These are phyloP conservation scores for Colletotrichum eremochloae DNA, from an alignment of 2,329 filamentous ascomycete species.

Conservation along the genomic window DNA sequence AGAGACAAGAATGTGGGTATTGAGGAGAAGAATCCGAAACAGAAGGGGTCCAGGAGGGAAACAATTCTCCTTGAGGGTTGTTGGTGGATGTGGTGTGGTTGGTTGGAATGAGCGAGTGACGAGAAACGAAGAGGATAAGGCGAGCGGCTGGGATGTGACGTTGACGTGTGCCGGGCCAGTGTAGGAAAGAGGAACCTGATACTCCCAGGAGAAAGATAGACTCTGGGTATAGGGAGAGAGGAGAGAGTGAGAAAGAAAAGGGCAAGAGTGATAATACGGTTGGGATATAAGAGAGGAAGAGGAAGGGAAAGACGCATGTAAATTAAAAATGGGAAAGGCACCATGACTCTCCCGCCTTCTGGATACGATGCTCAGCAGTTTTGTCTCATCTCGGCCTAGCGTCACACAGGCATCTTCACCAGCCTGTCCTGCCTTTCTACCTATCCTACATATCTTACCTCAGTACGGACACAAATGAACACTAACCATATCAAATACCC, in stretches of 20 bases:
- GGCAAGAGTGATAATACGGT: constrained; percentile 7
- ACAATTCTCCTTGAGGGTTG: constrained; percentile 10
- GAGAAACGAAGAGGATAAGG: constrained; percentile 38
- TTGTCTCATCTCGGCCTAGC: constrained; percentile 41
- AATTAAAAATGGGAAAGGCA: constrained; percentile 42
- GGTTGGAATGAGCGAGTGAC: constrained; percentile 38
- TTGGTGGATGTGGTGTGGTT: constrained; percentile 15
- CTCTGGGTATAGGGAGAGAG: constrained; percentile 13
- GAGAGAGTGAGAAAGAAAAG: background rate
- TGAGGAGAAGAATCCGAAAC: constrained; percentile 22
- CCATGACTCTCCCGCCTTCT: constrained; percentile 33
- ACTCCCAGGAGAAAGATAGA: background rate
- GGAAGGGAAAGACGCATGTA: constrained; percentile 29
- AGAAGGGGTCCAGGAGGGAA: constrained; percentile 18
- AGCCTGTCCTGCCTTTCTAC: constrained; percentile 2
- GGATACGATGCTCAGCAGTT: constrained; percentile 39
- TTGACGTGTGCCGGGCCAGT: constrained; percentile 20
- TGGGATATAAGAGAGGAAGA: constrained; percentile 2
- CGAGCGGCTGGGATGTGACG: constrained; percentile 22
- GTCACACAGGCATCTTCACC: constrained; percentile 38
- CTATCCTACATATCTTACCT: too few species aligned
- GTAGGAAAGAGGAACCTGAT: constrained; percentile 5
- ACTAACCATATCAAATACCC: background rate
- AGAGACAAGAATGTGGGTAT: constrained; percentile 30
- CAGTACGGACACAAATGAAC: background rate